A percentile compares a stretch with the other conserved stretches of the same genome.
These are phyloP conservation scores for Botrytis tulipae DNA, from an alignment of 2,329 filamentous ascomycete genomes.

Conservation along the genomic window DNA sequence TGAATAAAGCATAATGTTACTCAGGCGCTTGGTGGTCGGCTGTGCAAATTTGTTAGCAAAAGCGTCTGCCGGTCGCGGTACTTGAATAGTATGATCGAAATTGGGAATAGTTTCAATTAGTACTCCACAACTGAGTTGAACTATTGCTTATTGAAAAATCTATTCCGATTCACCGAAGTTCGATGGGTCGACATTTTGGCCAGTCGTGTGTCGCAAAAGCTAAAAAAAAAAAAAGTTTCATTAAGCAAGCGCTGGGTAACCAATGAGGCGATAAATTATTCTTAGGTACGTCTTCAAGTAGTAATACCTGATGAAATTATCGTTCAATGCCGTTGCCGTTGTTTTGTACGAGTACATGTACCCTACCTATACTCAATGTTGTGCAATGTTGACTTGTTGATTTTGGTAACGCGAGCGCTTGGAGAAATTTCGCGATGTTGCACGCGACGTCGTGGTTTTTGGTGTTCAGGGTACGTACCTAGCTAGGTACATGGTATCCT, in stretches of 20 bases:
- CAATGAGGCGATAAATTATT: slow-evolving; percentile 18
- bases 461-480: neutral
- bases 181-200: slow-evolving; percentile 10
- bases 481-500: neutral
- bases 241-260: slow-evolving; percentile 28
- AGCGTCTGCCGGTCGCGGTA: slow-evolving; percentile 28
- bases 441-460: slow-evolving; percentile 4
- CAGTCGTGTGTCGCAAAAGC: neutral
- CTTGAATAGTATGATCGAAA: slow-evolving; percentile 12
- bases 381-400: neutral
- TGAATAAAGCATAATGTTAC: slow-evolving; percentile 6
- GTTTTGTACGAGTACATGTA: neutral
- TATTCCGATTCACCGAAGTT: neutral
- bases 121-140: slow-evolving; percentile 16
- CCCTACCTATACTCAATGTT: neutral
- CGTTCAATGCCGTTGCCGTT: neutral
- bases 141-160: neutral
- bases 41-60: slow-evolving; percentile 26
- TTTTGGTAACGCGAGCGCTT: slow-evolving; percentile 31
- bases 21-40: slow-evolving; percentile 33
- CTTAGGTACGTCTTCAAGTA: slow-evolving; percentile 1
- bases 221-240: slow-evolving; percentile 25
- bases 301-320: neutral
- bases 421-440: slow-evolving; percentile 26
- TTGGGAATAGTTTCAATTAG: neutral